Evolutionary conservation across 2,329 filamentous ascomycete species (phyloP).

Genomic region (Calonectria ilicicola): DNA sequence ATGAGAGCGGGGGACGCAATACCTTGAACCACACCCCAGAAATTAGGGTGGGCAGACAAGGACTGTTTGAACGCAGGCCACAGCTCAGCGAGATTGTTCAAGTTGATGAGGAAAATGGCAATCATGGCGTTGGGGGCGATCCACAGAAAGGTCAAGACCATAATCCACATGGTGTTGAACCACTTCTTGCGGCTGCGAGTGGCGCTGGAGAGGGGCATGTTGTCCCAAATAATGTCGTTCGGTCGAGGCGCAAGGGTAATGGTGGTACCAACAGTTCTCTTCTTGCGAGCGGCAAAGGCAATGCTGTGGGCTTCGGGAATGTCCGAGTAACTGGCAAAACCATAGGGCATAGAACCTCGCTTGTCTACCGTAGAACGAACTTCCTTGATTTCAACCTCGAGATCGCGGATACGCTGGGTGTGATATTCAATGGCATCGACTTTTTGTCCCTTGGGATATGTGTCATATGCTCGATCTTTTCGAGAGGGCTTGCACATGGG

Average conservation of each 20-base stretch:
- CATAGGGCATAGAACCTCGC: slow-evolving; percentile 89
- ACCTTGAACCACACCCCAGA: slow-evolving; percentile 94
- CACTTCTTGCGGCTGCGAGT: slow-evolving; percentile 79
- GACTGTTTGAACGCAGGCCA: slow-evolving; percentile 81
- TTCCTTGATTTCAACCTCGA: slow-evolving; percentile 88
- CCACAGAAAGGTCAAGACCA: slow-evolving; percentile 84
- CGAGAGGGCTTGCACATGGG: slow-evolving; percentile 86
- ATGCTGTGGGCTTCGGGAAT: slow-evolving; percentile 91
- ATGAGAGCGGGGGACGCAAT: slow-evolving; percentile 88
- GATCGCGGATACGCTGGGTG: slow-evolving; percentile 82
- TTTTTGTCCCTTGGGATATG: slow-evolving; percentile 76
- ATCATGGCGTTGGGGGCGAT: slow-evolving; percentile 94
- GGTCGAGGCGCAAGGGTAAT: slow-evolving; percentile 86
- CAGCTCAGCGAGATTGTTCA: slow-evolving; percentile 82
- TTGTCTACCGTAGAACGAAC: slow-evolving; percentile 86
- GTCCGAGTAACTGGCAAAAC: slow-evolving; percentile 92
- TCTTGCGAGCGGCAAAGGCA: slow-evolving; percentile 83
- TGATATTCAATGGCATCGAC: slow-evolving; percentile 96
- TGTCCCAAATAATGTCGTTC: slow-evolving; percentile 96
- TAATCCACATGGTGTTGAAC: slow-evolving; percentile 87
- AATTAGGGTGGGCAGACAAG: slow-evolving; percentile 70
- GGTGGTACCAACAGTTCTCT: slow-evolving; percentile 82
- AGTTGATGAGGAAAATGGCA: slow-evolving; percentile 90
- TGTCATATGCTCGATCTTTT: slow-evolving; percentile 76
- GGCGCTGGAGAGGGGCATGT: slow-evolving; percentile 79